These are phyloP conservation scores for Rickenella mellea DNA, from an alignment of 768 basidiomycete species.

Conservation along the genomic window DNA sequence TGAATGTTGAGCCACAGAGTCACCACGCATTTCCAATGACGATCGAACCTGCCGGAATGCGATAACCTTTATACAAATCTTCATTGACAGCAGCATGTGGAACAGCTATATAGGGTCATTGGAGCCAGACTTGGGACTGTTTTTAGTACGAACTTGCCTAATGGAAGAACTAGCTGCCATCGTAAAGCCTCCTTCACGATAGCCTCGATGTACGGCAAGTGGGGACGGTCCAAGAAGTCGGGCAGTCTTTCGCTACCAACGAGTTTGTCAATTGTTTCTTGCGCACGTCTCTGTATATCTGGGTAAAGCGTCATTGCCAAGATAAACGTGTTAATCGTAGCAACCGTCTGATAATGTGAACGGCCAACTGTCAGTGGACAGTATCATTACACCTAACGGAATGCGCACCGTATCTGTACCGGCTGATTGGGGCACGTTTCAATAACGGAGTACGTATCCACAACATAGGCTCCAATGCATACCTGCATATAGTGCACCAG, in stretches of 20 bases:
- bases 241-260: slow-evolving; percentile 18
- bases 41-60: slow-evolving; percentile 4
- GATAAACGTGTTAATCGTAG: slow-evolving; percentile 18
- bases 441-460: no score
- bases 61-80: slow-evolving; percentile 5
- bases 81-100: slow-evolving; percentile 3
- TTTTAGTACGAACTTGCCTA: not conserved
- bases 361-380: not conserved
- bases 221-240: slow-evolving; percentile 10
- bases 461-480: no score
- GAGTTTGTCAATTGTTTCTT: slow-evolving; percentile 18
- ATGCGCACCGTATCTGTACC: not conserved
- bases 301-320: slow-evolving; percentile 21
- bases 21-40: slow-evolving; percentile 6
- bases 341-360: slow-evolving; percentile 10
- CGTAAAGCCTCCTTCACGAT: slow-evolving; percentile 15
- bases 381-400: not conserved
- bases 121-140: not conserved
- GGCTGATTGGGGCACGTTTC: no score
- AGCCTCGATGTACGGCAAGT: slow-evolving; percentile 17
- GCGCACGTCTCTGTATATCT: slow-evolving; percentile 15
- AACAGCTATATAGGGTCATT: not conserved
- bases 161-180: not conserved
- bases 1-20: no score
- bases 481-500: no score